Evolutionary conservation across 805 yeast species (phyloP).

Genomic region (Suhomyces faveliae): DNA sequence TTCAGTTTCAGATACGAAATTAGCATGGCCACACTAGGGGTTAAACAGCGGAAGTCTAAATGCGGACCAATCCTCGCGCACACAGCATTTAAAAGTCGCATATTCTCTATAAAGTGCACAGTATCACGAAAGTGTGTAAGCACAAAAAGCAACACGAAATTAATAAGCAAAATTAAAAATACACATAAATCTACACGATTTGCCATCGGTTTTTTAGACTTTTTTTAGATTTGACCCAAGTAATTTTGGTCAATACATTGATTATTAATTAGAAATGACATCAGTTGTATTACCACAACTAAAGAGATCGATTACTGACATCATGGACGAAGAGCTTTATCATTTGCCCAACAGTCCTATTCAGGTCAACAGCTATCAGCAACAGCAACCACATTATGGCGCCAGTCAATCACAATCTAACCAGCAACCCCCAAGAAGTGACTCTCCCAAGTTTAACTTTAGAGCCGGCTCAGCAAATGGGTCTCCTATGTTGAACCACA

Average conservation of each 20-base stretch:
- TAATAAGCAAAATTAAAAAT: conserved; percentile 9
- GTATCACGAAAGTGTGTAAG: conserved; percentile 2
- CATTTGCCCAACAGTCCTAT: conserved; percentile 32
- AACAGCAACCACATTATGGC: not conserved
- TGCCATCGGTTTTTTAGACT: too few relatives aligned
- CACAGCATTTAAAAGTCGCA: not conserved
- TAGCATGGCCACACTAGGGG: conserved; percentile 4
- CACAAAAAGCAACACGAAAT: conserved; percentile 6
- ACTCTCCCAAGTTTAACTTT: conserved; percentile 10
- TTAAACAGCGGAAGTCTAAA: not conserved
- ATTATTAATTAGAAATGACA: conserved; percentile 32
- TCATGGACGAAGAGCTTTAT: conserved; percentile 60
- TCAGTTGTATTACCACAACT: conserved; percentile 51
- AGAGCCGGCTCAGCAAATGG: conserved; percentile 8
- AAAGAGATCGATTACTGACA: conserved; percentile 54
- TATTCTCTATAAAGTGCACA: not conserved
- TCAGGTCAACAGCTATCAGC: conserved; percentile 7
- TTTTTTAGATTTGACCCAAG: not conserved
- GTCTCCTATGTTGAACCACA: conserved; percentile 11
- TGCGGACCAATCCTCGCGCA: not conserved
- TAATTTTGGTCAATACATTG: not conserved
- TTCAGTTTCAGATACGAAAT: conserved; percentile 1
- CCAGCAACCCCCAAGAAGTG: conserved; percentile 9
- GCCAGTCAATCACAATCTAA: not conserved
- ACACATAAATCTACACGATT: conserved; percentile 7